Base-by-base conservation (phyloP, 2,329 filamentous ascomycete species). In the Colletotrichum salicis region DNA sequence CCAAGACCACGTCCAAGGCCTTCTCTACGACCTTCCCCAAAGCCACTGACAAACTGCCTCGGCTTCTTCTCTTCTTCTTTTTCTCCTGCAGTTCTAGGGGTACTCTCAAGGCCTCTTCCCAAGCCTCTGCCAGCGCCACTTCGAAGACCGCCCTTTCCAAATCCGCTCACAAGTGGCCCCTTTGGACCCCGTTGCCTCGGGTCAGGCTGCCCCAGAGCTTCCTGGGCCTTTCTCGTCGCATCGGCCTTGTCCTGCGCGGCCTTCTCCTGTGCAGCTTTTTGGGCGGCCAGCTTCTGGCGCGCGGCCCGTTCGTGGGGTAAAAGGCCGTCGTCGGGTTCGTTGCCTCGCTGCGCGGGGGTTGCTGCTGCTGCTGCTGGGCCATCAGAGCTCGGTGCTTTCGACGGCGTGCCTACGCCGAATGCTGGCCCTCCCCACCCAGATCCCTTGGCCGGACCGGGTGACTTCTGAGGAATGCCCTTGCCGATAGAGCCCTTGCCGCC, bases 281-380 rank as follows among this genome's bases (percentile, higher is more conserved):
- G 41, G 19, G 48, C 61, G 7, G 61, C 67, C 15, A 74, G 41
- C 60, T 75, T 78, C 62, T 77, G 65, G 11, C 81, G 80, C 45
- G 83, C 83, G 48, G 79, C 78, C n/a, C 75, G 60, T 67, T 84
- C 83, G 57, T 84, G 82, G 3, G 82, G 83, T 6, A 84, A 78
- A 48, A 84, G 75, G 2, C 75, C 76, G 37, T 76, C 75, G 4
- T 65, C 56, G 3, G 62, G 54, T 5, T 52, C 55, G 12, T 37
- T 29, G 6, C 8, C 19, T 22, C 12, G 48, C n/a, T 6, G 22
- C 4, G 3, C 10, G 24, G 24, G 35, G 13, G 19, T 11, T 24
- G 29, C 29, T 41, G 15, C 13, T 24, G 29, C 29, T 41, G 15
- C 11, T 31, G 35, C 29, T 29, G 22, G 29, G 45, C 27, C 22